Evolutionary conservation across 257 asterid species (phyloP).

Genomic region (Lycium ferocissimum): DNA sequence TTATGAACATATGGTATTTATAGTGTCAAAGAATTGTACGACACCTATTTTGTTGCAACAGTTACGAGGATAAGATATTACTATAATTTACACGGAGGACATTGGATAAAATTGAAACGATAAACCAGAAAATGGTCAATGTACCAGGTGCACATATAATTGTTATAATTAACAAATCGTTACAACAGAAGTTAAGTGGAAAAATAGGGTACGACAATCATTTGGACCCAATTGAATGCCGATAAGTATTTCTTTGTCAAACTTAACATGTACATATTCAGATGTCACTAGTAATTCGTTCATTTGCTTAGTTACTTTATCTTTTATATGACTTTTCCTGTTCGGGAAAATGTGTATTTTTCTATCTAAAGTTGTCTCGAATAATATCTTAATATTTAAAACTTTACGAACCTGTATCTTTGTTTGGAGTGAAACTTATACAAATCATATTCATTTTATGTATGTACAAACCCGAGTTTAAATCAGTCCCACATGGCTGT

Average conservation of each 20-base stretch:
- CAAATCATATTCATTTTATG: no score
- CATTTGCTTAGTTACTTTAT: no score
- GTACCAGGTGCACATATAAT: not conserved
- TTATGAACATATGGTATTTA: not conserved
- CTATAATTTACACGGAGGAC: not conserved
- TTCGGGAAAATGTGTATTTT: no score
- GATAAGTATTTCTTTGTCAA: not conserved
- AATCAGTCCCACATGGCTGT: no score
- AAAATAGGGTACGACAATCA: not conserved
- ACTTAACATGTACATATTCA: not conserved
- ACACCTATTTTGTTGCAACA: not conserved
- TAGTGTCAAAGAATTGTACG: not conserved
- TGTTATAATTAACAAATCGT: not conserved
- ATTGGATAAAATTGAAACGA: not conserved
- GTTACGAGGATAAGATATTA: not conserved
- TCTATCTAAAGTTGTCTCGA: no score
- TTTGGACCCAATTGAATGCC: not conserved
- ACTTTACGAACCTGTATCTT: no score
- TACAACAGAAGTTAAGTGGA: not conserved
- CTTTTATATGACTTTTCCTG: not conserved
- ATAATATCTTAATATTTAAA: no score
- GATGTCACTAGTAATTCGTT: not conserved
- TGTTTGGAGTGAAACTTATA: no score
- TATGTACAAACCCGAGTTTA: no score
- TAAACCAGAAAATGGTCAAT: not conserved